Evolutionary conservation across 768 basidiomycete species (phyloP).

Genomic region (Podaxis sp.): DNA sequence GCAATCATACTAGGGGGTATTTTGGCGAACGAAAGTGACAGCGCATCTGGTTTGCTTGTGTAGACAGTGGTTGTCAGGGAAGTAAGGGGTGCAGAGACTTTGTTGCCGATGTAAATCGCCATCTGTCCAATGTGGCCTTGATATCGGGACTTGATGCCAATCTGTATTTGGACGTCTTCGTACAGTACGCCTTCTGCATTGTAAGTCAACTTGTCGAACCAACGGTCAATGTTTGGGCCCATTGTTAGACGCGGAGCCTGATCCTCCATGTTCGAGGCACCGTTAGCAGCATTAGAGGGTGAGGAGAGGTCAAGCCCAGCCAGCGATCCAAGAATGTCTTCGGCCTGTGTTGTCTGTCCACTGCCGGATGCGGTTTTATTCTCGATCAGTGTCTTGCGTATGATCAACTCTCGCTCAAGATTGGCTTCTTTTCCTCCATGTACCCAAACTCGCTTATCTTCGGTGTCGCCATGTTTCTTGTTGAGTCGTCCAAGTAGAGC

Average conservation of each 20-base stretch:
- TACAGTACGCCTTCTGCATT: slow-evolving; percentile 86
- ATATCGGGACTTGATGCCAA: slow-evolving; percentile 95
- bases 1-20: slow-evolving; percentile 82
- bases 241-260: slow-evolving; percentile 57
- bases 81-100: slow-evolving; percentile 83
- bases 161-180: slow-evolving; percentile 93
- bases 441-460: slow-evolving; percentile 94
- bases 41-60: slow-evolving; percentile 69
- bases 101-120: slow-evolving; percentile 96
- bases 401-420: slow-evolving; percentile 66
- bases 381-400: slow-evolving; percentile 42
- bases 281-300: slow-evolving; percentile 8
- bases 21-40: slow-evolving; percentile 86
- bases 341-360: slow-evolving; percentile 36
- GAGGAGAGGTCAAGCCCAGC: slow-evolving; percentile 77
- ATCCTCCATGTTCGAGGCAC: slow-evolving; percentile 25
- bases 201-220: slow-evolving; percentile 85
- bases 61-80: slow-evolving; percentile 86
- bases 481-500: slow-evolving; percentile 85
- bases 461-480: slow-evolving; percentile 88
- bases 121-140: slow-evolving; percentile 93
- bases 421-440: slow-evolving; percentile 95
- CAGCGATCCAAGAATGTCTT: slow-evolving; percentile 69
- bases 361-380: slow-evolving; percentile 28
- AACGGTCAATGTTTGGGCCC: slow-evolving; percentile 79